A percentile compares a stretch with the other conserved stretches of the same genome.
phyloP scores from a whole-genome alignment of 257 asterid genomes.

The Lycium ferocissimum region DNA sequence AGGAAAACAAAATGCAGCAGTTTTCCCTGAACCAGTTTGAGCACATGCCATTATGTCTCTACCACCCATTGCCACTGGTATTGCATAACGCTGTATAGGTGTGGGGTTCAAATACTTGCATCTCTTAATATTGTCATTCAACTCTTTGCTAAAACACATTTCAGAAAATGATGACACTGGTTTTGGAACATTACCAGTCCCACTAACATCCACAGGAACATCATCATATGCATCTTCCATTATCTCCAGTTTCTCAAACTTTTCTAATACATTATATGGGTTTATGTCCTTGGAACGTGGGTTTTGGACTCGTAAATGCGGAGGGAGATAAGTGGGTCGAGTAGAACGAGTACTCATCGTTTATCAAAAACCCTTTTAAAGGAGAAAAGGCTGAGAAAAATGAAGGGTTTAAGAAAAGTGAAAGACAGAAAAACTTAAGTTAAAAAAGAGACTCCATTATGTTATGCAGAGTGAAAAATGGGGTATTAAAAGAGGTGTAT shows the following conservation, averaged over 20 bases:
- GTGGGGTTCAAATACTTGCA: conserved; percentile 71
- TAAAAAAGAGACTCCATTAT: no score
- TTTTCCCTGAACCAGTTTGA: conserved; percentile 87
- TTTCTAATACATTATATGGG: neutral
- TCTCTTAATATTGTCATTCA: conserved; percentile 59
- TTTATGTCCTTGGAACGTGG: no score
- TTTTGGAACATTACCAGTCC: conserved; percentile 55
- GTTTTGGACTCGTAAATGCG: conserved; percentile 38
- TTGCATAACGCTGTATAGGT: conserved; percentile 73
- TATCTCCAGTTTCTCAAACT: conserved; percentile 43
- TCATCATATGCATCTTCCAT: conserved; percentile 39
- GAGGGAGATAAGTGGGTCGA: conserved; percentile 46
- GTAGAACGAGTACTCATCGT: conserved; percentile 17
- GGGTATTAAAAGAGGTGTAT: neutral
- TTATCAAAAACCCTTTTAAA: neutral
- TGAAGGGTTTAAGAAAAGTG: no score
- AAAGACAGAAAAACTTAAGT: no score
- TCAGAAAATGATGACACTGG: conserved; percentile 64
- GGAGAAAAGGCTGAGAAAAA: neutral
- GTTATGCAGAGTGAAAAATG: no score
- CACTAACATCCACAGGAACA: conserved; percentile 60
- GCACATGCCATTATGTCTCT: conserved; percentile 90
- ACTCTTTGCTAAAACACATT: conserved; percentile 46
- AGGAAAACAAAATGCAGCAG: conserved; percentile 88
- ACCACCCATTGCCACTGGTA: conserved; percentile 73